phyloP scores from a whole-genome alignment of 2,329 filamentous ascomycete genomes.

The Capronia epimyces region DNA sequence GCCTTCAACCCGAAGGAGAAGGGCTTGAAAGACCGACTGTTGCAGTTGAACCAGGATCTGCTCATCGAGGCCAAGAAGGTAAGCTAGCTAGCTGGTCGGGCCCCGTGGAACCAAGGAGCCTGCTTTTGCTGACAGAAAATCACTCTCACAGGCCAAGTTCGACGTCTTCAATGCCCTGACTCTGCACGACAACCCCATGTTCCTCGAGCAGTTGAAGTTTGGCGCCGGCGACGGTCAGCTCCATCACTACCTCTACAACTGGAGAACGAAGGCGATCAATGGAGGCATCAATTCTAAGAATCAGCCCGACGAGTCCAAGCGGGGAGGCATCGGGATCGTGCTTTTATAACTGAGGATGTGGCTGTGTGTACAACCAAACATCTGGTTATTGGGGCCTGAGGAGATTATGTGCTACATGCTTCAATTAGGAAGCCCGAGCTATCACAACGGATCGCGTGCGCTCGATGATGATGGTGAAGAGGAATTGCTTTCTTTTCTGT shows the following conservation, averaged over 20 bases:
- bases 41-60: conserved; percentile 74
- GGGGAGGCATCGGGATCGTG: conserved; percentile 85
- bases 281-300: conserved; percentile 81
- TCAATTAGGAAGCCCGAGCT: too few relatives aligned
- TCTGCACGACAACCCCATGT: conserved; percentile 86
- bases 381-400: too few relatives aligned
- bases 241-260: conserved; percentile 98
- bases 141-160: conserved; percentile 56
- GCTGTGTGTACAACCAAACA: neutral
- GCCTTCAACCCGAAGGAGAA: conserved; percentile 56
- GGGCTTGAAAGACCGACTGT: conserved; percentile 72
- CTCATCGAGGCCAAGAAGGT: conserved; percentile 80
- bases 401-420: neutral
- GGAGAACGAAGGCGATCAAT: conserved; percentile 75
- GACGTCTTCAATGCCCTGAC: conserved; percentile 97
- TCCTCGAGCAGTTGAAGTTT: conserved; percentile 91
- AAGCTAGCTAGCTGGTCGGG: too few relatives aligned
- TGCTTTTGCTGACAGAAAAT: neutral
- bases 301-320: conserved; percentile 65
- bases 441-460: too few relatives aligned
- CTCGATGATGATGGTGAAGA: neutral
- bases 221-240: conserved; percentile 89
- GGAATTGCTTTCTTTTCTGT: neutral
- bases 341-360: conserved; percentile 54
- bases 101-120: too few relatives aligned